These are phyloP conservation scores for Aspergillus aculeatus DNA, from an alignment of 2,329 filamentous ascomycete genomes.

Conservation along the genomic window DNA sequence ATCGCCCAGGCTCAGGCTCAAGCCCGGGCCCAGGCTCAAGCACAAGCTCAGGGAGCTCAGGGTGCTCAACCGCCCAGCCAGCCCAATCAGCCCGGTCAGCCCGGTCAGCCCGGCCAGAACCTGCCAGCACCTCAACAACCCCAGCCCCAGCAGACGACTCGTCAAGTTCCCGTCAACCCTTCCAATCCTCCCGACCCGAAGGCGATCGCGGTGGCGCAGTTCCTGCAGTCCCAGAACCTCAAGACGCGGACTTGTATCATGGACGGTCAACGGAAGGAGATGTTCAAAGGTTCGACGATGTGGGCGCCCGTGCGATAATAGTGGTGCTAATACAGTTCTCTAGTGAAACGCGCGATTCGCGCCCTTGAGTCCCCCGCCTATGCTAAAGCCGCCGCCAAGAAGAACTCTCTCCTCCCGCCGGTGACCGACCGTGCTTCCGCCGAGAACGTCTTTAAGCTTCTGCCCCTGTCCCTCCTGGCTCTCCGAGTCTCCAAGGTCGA, in stretches of 20 bases:
- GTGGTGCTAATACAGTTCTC: constrained; percentile 6
- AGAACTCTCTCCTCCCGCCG: constrained; percentile 84
- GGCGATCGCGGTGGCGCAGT: constrained; percentile 84
- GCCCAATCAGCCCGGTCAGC: constrained; percentile 22
- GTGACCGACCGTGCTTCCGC: constrained; percentile 85
- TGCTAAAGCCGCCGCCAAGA: constrained; percentile 75
- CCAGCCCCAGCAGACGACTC: constrained; percentile 34
- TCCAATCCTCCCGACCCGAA: constrained; percentile 75
- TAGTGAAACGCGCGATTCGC: constrained; percentile 93
- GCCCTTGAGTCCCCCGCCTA: constrained; percentile 87
- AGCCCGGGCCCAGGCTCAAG: constrained; percentile 5
- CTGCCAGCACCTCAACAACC: constrained; percentile 37
- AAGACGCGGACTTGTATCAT: constrained; percentile 90
- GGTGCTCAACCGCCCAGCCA: constrained; percentile 12
- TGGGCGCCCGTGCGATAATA: neutral
- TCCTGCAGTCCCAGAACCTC: constrained; percentile 77
- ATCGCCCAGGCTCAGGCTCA: constrained; percentile 37
- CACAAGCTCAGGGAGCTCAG: constrained; percentile 11
- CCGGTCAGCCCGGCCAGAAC: constrained; percentile 37
- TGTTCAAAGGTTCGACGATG: constrained; percentile 75
- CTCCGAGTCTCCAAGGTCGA: constrained; percentile 84
- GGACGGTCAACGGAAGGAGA: constrained; percentile 94
- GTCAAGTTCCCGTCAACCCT: constrained; percentile 50
- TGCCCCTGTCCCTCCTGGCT: constrained; percentile 90
- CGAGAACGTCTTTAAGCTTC: constrained; percentile 90